Evolutionary conservation across 371 early-diverging fungal species (phyloP).

Genomic region (Apophysomyces sp.): DNA sequence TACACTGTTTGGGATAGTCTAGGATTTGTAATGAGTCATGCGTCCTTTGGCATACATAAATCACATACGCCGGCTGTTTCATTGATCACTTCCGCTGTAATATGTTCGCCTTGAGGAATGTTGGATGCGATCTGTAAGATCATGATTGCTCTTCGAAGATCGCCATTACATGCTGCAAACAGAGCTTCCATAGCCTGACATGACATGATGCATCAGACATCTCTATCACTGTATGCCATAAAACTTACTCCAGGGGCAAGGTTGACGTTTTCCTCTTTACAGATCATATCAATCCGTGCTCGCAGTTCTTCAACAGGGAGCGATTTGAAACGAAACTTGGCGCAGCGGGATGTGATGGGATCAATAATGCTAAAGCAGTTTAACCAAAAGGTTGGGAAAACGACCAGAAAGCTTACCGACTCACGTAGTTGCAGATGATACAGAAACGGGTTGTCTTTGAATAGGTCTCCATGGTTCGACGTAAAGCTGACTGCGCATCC

Average conservation of each 20-base stretch:
- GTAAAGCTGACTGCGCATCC: conserved; percentile 98
- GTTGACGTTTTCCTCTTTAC: conserved; percentile 65
- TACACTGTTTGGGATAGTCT: conserved; percentile 61
- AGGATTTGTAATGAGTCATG: background rate
- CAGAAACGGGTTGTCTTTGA: conserved; percentile 97
- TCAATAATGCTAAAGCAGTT: conserved; percentile 79
- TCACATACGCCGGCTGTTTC: conserved; percentile 81
- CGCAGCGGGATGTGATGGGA: conserved; percentile 93
- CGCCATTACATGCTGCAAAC: conserved; percentile 82
- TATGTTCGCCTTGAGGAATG: conserved; percentile 47
- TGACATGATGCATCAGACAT: background rate
- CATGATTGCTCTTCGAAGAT: conserved; percentile 92
- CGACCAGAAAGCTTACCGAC: conserved; percentile 51
- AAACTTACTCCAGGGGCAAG: conserved; percentile 40
- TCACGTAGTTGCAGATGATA: conserved; percentile 97
- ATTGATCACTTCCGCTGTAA: conserved; percentile 59
- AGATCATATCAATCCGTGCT: conserved; percentile 65
- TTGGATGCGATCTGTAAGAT: conserved; percentile 85
- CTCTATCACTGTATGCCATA: background rate
- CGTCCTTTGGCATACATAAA: background rate
- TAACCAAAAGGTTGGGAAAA: conserved; percentile 9
- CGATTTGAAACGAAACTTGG: conserved; percentile 94
- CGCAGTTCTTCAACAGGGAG: conserved; percentile 60
- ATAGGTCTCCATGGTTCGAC: conserved; percentile 99
- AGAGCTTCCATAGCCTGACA: conserved; percentile 71